Percentiles rank a stretch among this genome's conserved stretches.
Evolutionary conservation across 768 basidiomycete genomes (phyloP).

Genomic region (Cubamyces lactineus): DNA sequence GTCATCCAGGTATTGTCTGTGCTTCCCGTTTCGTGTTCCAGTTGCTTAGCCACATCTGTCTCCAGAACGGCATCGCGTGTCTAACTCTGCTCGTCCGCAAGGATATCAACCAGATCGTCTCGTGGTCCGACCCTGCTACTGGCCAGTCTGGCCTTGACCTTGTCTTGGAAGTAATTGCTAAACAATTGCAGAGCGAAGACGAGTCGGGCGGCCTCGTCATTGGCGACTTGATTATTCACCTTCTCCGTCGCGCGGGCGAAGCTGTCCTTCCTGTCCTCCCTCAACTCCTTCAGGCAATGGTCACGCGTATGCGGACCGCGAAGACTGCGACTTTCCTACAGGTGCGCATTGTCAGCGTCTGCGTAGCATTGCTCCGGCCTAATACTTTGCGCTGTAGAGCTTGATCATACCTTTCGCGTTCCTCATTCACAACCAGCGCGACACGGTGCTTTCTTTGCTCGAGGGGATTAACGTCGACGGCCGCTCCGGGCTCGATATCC

Average conservation of each 20-base stretch:
- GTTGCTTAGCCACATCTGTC: background rate
- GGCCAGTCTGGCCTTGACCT: conserved; percentile 78
- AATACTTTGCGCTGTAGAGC: conserved; percentile 51
- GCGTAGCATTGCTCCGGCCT: background rate
- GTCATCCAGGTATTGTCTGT: conserved; percentile 65
- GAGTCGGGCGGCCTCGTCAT: conserved; percentile 93
- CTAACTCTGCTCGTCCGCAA: conserved; percentile 87
- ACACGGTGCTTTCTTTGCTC: conserved; percentile 76
- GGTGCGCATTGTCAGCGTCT: conserved; percentile 44
- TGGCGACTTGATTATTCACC: conserved; percentile 93
- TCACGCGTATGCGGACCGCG: conserved; percentile 77
- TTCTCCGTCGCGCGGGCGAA: conserved; percentile 82
- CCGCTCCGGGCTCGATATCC: conserved; percentile 75
- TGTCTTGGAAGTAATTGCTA: conserved; percentile 75
- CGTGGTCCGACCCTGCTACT: conserved; percentile 64
- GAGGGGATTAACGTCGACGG: conserved; percentile 66
- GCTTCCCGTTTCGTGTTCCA: background rate
- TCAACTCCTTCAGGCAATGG: conserved; percentile 83
- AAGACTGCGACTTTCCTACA: conserved; percentile 92
- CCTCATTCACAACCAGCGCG: conserved; percentile 84
- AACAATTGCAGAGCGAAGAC: conserved; percentile 74
- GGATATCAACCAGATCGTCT: conserved; percentile 78
- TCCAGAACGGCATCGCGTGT: conserved; percentile 78
- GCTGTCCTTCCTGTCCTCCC: conserved; percentile 84
- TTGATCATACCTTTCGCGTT: conserved; percentile 93